These are phyloP conservation scores for Melocanna baccifera DNA, from an alignment of 176 grass and related monocot species.

Conservation along the genomic window DNA sequence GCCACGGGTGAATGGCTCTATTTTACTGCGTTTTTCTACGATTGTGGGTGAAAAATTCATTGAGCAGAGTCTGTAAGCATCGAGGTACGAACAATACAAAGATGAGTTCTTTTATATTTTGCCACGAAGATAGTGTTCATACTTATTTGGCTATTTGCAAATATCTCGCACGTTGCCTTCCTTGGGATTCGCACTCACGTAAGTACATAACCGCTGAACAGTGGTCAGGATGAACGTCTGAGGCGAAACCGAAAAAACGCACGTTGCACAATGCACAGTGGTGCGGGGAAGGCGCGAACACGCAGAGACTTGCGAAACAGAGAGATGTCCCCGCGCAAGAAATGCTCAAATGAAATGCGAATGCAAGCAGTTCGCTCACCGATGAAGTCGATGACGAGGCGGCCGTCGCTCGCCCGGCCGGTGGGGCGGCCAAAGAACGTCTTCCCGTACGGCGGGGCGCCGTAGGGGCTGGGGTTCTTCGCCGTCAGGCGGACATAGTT, in stretches of 20 bases:
- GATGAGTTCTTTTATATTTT: neutral
- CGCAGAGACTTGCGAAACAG: neutral
- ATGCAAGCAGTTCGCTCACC: constrained; percentile 35
- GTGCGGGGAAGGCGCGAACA: neutral
- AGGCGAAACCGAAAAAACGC: neutral
- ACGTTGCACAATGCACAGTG: neutral
- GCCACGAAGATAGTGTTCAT: neutral
- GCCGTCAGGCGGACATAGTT: constrained; percentile 50
- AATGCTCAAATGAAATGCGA: neutral
- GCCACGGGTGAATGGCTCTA: neutral
- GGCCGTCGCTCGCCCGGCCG: constrained; percentile 71
- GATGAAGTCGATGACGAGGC: constrained; percentile 85
- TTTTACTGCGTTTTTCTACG: neutral
- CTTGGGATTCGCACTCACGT: neutral
- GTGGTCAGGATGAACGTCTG: neutral
- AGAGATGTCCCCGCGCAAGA: neutral
- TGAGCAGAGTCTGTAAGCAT: neutral
- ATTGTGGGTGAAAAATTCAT: neutral
- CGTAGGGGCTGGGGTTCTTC: neutral
- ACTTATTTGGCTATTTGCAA: neutral
- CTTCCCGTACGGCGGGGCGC: constrained; percentile 57
- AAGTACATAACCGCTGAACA: neutral
- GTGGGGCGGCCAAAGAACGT: constrained; percentile 64
- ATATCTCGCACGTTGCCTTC: neutral
- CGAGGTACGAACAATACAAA: neutral